Evolutionary conservation across 495 filamentous ascomycete genomes (phyloP).

Genomic region (Penicillium maclennaniae): DNA sequence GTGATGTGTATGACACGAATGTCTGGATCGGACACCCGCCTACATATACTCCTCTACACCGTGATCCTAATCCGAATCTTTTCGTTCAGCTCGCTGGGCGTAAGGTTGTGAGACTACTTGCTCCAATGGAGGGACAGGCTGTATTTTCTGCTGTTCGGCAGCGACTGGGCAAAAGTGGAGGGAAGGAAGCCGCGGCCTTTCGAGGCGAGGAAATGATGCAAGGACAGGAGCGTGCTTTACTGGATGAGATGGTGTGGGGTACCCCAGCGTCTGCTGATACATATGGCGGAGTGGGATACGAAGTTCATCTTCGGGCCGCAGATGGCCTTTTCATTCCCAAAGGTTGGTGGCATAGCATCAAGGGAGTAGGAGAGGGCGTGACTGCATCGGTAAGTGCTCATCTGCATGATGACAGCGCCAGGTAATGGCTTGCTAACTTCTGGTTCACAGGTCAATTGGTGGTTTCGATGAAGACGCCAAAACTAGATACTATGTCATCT

Average conservation of each 20-base stretch:
- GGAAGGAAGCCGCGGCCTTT: slow-evolving; percentile 50
- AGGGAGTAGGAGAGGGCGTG: slow-evolving; percentile 61
- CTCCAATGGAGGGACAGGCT: slow-evolving; percentile 54
- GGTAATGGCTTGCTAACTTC: slow-evolving; percentile 26
- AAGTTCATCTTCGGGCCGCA: slow-evolving; percentile 57
- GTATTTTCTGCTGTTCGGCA: slow-evolving; percentile 58
- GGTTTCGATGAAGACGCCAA: slow-evolving; percentile 61
- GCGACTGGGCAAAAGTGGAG: slow-evolving; percentile 38
- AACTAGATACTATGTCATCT: neutral
- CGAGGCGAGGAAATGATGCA: slow-evolving; percentile 93
- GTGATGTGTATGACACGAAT: slow-evolving; percentile 80
- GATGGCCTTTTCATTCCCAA: slow-evolving; percentile 85
- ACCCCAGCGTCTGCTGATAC: slow-evolving; percentile 8
- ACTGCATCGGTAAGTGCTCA: slow-evolving; percentile 58
- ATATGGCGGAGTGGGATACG: slow-evolving; percentile 39
- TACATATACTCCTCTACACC: slow-evolving; percentile 84
- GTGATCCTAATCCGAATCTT: slow-evolving; percentile 90
- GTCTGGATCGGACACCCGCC: slow-evolving; percentile 85
- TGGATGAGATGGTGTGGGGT: slow-evolving; percentile 72
- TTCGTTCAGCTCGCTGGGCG: slow-evolving; percentile 77
- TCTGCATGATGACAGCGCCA: neutral
- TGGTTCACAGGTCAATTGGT: slow-evolving; percentile 74
- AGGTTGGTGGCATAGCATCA: slow-evolving; percentile 96
- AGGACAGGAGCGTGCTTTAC: slow-evolving; percentile 58
- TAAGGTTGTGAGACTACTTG: slow-evolving; percentile 70